Evolutionary conservation across 2,329 filamentous ascomycete species (phyloP), one percentile per base, ranked within the genome.

Genomic region (Fusarium mexicanum): DNA sequence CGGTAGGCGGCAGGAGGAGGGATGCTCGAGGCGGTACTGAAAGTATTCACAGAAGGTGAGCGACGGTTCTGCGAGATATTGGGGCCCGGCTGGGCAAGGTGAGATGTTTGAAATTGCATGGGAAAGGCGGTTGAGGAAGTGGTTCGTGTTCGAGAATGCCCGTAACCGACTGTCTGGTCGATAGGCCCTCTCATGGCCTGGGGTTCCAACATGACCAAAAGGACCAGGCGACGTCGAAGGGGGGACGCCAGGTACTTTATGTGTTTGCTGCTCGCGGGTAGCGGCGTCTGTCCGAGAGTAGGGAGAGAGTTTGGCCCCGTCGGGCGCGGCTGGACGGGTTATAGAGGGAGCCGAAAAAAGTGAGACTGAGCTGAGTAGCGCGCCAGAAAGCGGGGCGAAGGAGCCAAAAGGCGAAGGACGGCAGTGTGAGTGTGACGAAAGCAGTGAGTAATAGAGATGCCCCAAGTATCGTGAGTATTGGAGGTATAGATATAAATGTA

Each of bases 11-110:
- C 89, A 76, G 87, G 90, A 75, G 86, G 90, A 69, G 80, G 91
- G 57, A 91, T 88, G 73, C 91, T 93, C n/a, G 91, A 93, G 41
- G 90, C 86, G 64, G 93, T 95, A 79, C 90, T 92, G 80, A 91
- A 90, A 29, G 88, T 90, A 85, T 93, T 86, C 83, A 94, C 83
- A 82, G 92, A 84, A 82, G 94, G 85, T 81, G 91, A 87, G 76
- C 89, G 87, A 71, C 89, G 87, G 60, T 83, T 85, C 76, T 88
- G 85, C 64, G 80, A 81, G 14, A 76, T 74, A 61, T 78, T 79
- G 54, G 74, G 73, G 26, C 66, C 76, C 61, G 80, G 80, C n/a
- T 82, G 80, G 67, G 77, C 67, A 29, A 81, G 78, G 64, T 83
- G 82, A 31, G 75, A 68, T 37, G 76, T 77, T 50, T 80, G 79